Evolutionary conservation across 257 asterid species (phyloP).

Genomic region (Solanum chiquidenum): DNA sequence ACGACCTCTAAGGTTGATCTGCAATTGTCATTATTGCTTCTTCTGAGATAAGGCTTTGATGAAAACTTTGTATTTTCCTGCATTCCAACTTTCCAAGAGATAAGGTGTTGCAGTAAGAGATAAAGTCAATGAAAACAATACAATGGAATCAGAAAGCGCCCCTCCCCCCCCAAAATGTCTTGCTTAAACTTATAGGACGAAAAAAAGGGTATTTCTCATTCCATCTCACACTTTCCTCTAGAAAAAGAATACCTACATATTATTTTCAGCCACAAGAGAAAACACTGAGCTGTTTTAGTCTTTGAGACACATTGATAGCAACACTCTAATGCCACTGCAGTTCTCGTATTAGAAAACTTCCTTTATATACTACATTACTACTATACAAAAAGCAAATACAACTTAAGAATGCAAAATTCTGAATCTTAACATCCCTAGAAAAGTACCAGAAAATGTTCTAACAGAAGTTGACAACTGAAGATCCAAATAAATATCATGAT

Average conservation of each 20-base stretch:
- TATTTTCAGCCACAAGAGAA: not conserved
- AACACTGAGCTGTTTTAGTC: not conserved
- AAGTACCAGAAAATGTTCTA: not conserved
- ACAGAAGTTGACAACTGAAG: not conserved
- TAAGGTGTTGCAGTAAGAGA: not conserved
- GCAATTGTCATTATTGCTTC: not conserved
- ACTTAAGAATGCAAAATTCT: not conserved
- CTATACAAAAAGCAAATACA: not conserved
- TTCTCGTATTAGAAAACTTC: not conserved
- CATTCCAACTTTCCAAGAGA: constrained; percentile 1
- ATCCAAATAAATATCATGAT: not conserved
- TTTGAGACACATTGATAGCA: constrained; percentile 29
- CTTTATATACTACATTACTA: not conserved
- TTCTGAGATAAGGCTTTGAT: not conserved
- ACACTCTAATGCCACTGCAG: not conserved
- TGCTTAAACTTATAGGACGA: not conserved
- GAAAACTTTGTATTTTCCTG: constrained; percentile 92
- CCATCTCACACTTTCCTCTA: not conserved
- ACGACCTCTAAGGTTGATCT: not conserved
- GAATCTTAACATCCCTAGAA: not conserved
- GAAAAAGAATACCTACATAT: not conserved
- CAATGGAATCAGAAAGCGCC: not conserved
- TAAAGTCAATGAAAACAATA: not conserved
- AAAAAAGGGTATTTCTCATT: not conserved
- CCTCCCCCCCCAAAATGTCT: not conserved